A percentile compares a stretch with the other conserved stretches of the same genome.
These are phyloP conservation scores for Vararia minispora DNA, from an alignment of 768 basidiomycete genomes.

Conservation along the genomic window DNA sequence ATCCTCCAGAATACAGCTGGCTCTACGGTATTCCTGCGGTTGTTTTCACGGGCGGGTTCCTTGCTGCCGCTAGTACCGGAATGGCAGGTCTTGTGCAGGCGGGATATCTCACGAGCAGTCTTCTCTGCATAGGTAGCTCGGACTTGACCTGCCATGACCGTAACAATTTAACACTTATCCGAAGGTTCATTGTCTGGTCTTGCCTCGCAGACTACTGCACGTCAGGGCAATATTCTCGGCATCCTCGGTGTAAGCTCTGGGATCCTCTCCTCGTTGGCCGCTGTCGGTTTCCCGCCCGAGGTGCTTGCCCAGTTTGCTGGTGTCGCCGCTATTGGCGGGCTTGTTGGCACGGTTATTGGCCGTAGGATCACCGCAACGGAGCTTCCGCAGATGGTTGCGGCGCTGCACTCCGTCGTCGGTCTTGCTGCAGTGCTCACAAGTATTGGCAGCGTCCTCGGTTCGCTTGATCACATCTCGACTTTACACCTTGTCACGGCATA, in stretches of 20 bases:
- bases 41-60: conserved; percentile 74
- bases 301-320: conserved; percentile 70
- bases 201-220: conserved; percentile 68
- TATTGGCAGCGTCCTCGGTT: conserved; percentile 69
- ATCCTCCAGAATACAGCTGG: conserved; percentile 85
- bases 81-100: conserved; percentile 83
- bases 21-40: conserved; percentile 71
- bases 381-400: conserved; percentile 73
- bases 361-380: conserved; percentile 81
- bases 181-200: conserved; percentile 71
- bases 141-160: not conserved
- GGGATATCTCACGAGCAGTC: conserved; percentile 73
- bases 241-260: conserved; percentile 78
- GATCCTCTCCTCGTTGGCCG: conserved; percentile 68
- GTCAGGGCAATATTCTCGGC: conserved; percentile 84
- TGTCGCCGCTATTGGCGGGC: conserved; percentile 64
- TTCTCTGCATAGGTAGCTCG: conserved; percentile 69
- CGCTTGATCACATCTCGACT: conserved; percentile 53
- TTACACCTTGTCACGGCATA: conserved; percentile 81
- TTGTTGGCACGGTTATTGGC: conserved; percentile 62
- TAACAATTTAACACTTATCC: not conserved
- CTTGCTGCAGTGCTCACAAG: conserved; percentile 83
- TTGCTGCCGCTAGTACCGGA: conserved; percentile 74
- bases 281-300: conserved; percentile 72
- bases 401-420: conserved; percentile 83